Conservation (phyloP, 768 basidiomycete species). For the Chalciporus piperatus region DNA sequence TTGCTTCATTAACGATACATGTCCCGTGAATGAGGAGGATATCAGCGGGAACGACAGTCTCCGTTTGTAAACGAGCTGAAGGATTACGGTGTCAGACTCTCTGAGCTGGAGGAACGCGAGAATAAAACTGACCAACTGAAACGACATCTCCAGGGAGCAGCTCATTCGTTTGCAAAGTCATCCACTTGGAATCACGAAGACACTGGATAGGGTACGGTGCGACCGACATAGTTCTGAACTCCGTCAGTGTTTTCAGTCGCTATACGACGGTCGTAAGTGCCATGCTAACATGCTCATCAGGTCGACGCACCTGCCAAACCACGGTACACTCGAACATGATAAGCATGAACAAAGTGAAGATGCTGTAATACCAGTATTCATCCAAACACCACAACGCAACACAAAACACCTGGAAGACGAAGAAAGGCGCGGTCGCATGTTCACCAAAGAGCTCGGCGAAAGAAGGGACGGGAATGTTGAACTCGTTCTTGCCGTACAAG, state of each 20-base stretch:
- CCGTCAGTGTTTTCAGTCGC: slow-evolving; percentile 90
- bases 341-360: slow-evolving; percentile 99
- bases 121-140: slow-evolving; percentile 58
- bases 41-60: slow-evolving; percentile 91
- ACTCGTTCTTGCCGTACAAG: slow-evolving; percentile 91
- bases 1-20: slow-evolving; percentile 97
- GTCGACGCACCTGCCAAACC: slow-evolving; percentile 83
- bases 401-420: slow-evolving; percentile 98
- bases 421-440: slow-evolving; percentile 98
- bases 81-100: neutral
- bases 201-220: slow-evolving; percentile 85
- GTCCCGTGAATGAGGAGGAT: slow-evolving; percentile 90
- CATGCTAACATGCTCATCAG: neutral
- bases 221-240: slow-evolving; percentile 97
- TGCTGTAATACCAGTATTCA: slow-evolving; percentile 98
- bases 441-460: slow-evolving; percentile 90
- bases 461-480: slow-evolving; percentile 94
- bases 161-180: slow-evolving; percentile 75
- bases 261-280: slow-evolving; percentile 29
- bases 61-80: slow-evolving; percentile 63
- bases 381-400: slow-evolving; percentile 97
- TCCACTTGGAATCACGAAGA: slow-evolving; percentile 80
- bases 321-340: slow-evolving; percentile 98
- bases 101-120: neutral
- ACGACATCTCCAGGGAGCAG: slow-evolving; percentile 92